Base-by-base conservation (phyloP, 306 rosid species). In the Prunus campanulata region DNA sequence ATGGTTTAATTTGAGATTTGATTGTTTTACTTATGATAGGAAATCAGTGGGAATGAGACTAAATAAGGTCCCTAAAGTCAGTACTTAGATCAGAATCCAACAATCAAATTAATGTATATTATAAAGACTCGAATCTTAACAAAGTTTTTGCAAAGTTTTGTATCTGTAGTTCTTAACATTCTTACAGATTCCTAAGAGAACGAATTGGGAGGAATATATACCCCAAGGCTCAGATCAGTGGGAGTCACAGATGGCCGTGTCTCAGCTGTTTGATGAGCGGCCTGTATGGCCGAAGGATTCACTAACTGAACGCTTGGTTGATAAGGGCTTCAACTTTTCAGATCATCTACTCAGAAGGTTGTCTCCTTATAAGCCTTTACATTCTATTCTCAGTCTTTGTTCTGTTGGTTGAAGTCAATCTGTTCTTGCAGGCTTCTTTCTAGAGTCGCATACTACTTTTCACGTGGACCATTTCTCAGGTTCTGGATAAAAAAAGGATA, bases 401-500 rank as follows among this genome's bases (percentile, higher is more conserved):
- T 69, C 44, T 20, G 71, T 16, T 47, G 49, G 29, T 71, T 64
- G 75, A 74, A 42, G 70, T 54, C 27, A 27, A 13, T 70, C 61
- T 68, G 42, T 65, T 71, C 64, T 80, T 85, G 86, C 88, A 95
- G 98, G 92, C 90, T 88, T 89, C 97, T 95, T 48, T 95, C 89
- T 66, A 89, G 97, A 85, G 86, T 90, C 74, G 91, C 98, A 76
- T 95, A 92, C 84, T 95, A 92, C 89, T 95, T 92, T 81, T 90
- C 98, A 1, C 85, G 96, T 65, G 97, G 98, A 76, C 98, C 98
- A 65, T 95, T 90, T 87, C 89, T 80, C 64, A 87, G 97, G 83
- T 92, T 95, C 61, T 90, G 97, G 98, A 92, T 95, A 68, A 95
- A 80, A 88, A 95, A 87, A 78, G 98, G 97, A 79, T 95, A 90